These are phyloP conservation scores for Hypoxylon subgilvum DNA, from an alignment of 495 filamentous ascomycete species.

Conservation along the genomic window DNA sequence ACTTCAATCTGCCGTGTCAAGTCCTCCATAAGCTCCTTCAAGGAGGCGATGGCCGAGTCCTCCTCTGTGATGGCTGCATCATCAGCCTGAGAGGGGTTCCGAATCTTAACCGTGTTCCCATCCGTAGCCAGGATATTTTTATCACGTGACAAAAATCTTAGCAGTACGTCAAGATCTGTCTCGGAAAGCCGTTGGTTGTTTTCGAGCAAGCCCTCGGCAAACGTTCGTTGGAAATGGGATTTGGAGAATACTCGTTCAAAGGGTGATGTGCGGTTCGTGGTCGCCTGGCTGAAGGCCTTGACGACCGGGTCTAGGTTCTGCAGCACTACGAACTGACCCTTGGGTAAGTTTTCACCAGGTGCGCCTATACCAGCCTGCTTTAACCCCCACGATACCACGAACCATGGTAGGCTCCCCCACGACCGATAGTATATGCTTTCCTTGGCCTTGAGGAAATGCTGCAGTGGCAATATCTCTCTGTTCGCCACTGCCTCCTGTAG, in stretches of 20 bases:
- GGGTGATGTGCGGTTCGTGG: conserved; percentile 53
- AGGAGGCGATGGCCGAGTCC: conserved; percentile 79
- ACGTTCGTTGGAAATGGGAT: conserved; percentile 65
- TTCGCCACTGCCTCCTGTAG: conserved; percentile 75
- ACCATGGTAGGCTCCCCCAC: conserved; percentile 54
- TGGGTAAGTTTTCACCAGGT: conserved; percentile 55
- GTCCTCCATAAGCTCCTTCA: conserved; percentile 70
- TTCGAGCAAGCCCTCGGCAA: conserved; percentile 58
- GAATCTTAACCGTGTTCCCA: conserved; percentile 78
- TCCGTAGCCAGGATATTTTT: conserved; percentile 68
- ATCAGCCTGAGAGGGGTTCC: conserved; percentile 49
- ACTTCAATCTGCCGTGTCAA: conserved; percentile 63
- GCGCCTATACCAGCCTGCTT: conserved; percentile 69
- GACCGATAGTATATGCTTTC: conserved; percentile 69
- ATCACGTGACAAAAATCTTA: conserved; percentile 77
- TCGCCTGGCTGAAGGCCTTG: conserved; percentile 54
- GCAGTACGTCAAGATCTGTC: conserved; percentile 69
- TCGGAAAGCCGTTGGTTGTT: conserved; percentile 61
- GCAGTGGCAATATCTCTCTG: conserved; percentile 70
- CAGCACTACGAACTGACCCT: conserved; percentile 64
- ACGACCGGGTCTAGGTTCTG: conserved; percentile 61
- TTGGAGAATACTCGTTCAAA: conserved; percentile 73
- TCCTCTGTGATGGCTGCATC: conserved; percentile 66
- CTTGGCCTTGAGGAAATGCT: conserved; percentile 62
- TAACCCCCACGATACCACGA: conserved; percentile 75